These are phyloP conservation scores for Tardiomyces blankii DNA, from an alignment of 1,139 yeast genomes.

Conservation along the genomic window DNA sequence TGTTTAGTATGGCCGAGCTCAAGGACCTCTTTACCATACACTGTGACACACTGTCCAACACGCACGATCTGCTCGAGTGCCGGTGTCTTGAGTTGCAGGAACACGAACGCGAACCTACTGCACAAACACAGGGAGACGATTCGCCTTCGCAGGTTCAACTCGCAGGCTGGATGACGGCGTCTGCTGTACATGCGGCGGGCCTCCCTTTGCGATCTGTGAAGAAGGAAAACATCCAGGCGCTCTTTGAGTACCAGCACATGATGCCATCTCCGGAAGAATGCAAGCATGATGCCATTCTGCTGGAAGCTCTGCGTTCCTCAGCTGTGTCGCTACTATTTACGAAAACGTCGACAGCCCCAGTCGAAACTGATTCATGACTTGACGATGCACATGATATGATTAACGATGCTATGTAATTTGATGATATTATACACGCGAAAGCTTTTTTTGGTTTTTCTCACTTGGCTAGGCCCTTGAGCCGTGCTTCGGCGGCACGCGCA, in stretches of 20 bases:
- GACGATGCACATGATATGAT: too few relatives aligned
- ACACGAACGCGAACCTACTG: neutral
- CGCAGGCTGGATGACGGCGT: conserved; percentile 33
- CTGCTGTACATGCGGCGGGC: neutral
- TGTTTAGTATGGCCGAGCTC: conserved; percentile 43
- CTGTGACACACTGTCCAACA: conserved; percentile 46
- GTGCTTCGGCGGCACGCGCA: conserved; percentile 94
- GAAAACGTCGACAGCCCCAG: conserved; percentile 5
- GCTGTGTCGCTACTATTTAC: conserved; percentile 9
- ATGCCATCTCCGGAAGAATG: conserved; percentile 29
- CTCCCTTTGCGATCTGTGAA: conserved; percentile 5
- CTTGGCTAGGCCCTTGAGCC: conserved; percentile 29
- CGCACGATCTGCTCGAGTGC: conserved; percentile 80
- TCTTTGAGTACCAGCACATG: conserved; percentile 51
- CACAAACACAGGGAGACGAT: neutral
- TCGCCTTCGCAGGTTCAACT: neutral
- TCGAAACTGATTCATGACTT: too few relatives aligned
- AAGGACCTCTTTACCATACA: conserved; percentile 62
- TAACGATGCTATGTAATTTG: too few relatives aligned
- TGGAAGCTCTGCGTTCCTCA: neutral
- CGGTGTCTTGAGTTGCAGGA: conserved; percentile 28
- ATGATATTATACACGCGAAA: too few relatives aligned
- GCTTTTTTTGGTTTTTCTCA: too few relatives aligned
- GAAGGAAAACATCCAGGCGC: conserved; percentile 35
- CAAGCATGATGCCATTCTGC: neutral